Percentiles rank a stretch among this genome's conserved stretches.
Evolutionary conservation across 2,329 filamentous ascomycete species (phyloP).

Genomic region (Aspergillus ibericus): DNA sequence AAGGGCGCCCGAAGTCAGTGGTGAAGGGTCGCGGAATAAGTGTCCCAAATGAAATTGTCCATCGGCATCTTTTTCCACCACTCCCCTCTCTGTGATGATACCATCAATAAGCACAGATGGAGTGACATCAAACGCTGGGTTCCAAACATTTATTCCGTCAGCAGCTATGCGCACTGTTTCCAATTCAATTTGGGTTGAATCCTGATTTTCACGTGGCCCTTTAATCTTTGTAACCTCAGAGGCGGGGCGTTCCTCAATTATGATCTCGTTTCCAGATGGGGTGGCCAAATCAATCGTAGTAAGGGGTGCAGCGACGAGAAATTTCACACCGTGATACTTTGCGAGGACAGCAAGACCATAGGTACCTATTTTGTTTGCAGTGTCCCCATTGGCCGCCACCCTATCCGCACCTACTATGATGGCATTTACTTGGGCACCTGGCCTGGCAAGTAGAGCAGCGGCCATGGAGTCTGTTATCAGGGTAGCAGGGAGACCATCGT

Average conservation of each 20-base stretch:
- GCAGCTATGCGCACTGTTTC: slow-evolving; percentile 78
- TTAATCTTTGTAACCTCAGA: slow-evolving; percentile 83
- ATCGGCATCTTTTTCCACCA: slow-evolving; percentile 71
- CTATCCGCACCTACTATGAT: slow-evolving; percentile 94
- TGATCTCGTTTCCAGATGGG: slow-evolving; percentile 72
- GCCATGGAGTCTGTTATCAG: slow-evolving; percentile 97
- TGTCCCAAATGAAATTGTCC: slow-evolving; percentile 65
- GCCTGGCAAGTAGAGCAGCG: slow-evolving; percentile 68
- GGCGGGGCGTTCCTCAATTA: slow-evolving; percentile 82
- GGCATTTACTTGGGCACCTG: slow-evolving; percentile 69
- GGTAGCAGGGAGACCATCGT: slow-evolving; percentile 86
- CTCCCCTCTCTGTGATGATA: slow-evolving; percentile 88
- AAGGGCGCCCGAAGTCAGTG: background rate
- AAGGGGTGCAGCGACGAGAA: slow-evolving; percentile 89
- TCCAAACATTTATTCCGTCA: slow-evolving; percentile 82
- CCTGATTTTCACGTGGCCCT: slow-evolving; percentile 66
- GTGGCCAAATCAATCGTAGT: slow-evolving; percentile 91
- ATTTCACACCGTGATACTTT: slow-evolving; percentile 83
- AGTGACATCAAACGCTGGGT: slow-evolving; percentile 95
- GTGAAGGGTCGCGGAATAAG: slow-evolving; percentile 23
- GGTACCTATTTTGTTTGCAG: slow-evolving; percentile 97
- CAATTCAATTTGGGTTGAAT: slow-evolving; percentile 45
- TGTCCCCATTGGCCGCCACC: slow-evolving; percentile 94
- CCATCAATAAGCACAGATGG: slow-evolving; percentile 86
- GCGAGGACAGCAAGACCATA: slow-evolving; percentile 92